These are phyloP conservation scores for Scheffersomyces lignicola DNA, from an alignment of 1,139 yeast species.

Conservation along the genomic window DNA sequence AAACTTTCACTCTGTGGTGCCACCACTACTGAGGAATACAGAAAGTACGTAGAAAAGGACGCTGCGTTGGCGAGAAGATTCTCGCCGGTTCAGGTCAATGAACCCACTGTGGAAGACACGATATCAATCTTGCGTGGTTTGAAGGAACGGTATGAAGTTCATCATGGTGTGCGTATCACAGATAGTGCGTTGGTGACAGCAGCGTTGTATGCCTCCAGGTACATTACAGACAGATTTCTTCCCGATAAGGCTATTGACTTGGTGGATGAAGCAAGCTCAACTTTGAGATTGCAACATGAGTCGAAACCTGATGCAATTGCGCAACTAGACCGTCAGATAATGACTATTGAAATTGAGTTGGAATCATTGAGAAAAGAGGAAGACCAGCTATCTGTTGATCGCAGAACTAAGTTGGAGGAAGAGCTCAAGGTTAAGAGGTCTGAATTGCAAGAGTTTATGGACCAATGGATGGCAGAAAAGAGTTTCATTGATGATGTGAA, in stretches of 20 bases:
- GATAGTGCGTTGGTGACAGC: conserved; percentile 95
- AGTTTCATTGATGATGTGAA: conserved; percentile 73
- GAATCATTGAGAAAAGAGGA: conserved; percentile 93
- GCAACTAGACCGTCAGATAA: conserved; percentile 80
- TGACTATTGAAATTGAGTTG: conserved; percentile 93
- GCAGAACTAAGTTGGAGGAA: conserved; percentile 63
- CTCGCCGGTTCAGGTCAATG: conserved; percentile 83
- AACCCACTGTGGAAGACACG: conserved; percentile 91
- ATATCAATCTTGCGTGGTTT: conserved; percentile 90
- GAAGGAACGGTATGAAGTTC: conserved; percentile 93
- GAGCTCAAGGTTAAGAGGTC: conserved; percentile 62
- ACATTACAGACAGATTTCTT: conserved; percentile 84
- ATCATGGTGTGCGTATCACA: conserved; percentile 95
- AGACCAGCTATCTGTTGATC: conserved; percentile 77
- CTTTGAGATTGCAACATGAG: conserved; percentile 90
- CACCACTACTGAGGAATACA: conserved; percentile 84
- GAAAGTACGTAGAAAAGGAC: conserved; percentile 87
- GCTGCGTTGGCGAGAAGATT: conserved; percentile 91
- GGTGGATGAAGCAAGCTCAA: conserved; percentile 97
- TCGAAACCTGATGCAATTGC: conserved; percentile 95
- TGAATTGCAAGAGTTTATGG: conserved; percentile 69
- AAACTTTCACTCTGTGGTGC: conserved; percentile 95
- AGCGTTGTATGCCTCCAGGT: conserved; percentile 85
- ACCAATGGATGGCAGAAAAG: conserved; percentile 85
- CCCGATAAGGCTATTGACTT: conserved; percentile 97